Evolutionary conservation across 1,139 yeast species (phyloP), one percentile per base, ranked within the genome.

Genomic region (Barnettozyma hawaiiensis): DNA sequence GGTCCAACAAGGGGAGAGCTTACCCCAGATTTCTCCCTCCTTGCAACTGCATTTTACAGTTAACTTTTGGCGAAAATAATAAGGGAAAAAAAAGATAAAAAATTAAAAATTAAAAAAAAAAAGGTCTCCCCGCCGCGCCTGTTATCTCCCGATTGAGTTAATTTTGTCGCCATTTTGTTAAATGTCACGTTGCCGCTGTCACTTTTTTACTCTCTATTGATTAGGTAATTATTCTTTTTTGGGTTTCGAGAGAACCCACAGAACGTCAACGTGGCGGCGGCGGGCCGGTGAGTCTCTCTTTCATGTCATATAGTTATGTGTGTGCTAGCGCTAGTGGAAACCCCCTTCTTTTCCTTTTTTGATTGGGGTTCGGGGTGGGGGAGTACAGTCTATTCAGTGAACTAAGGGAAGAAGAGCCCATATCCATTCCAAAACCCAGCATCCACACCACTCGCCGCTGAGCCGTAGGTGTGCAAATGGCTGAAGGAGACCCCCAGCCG

Each of bases 31-130:
- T 31, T 18, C 19, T 21, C 6, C 8, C 20, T 16, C 14, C 15
- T 12, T n/a, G n/a, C n/a, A n/a, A n/a, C n/a, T n/a, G n/a, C n/a
- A n/a, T 31, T 19, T 31, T 31, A 31, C 35, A 31, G 35, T 31
- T 20, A 5, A 5, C 12, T 31, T n/a, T 19, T 31, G 24, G 35
- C 22, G 35, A 31, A 20, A 31, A n/a, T n/a, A n/a, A n/a, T n/a
- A n/a, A n/a, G n/a, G n/a, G n/a, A n/a, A n/a, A n/a, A n/a, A n/a
- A n/a, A n/a, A n/a, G n/a, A n/a, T n/a, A n/a, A n/a, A n/a, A n/a
- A n/a, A n/a, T n/a, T n/a, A n/a, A n/a, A n/a, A n/a, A n/a, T n/a
- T n/a, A n/a, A 31, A 19, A 5, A 18, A 19, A 15, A 27, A 27
- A 15, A 8, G 11, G 32, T 11, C 35, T 31, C 14, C n/a, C n/a